These are phyloP conservation scores for Amanita rubescens DNA, from an alignment of 768 basidiomycete genomes.

Conservation along the genomic window DNA sequence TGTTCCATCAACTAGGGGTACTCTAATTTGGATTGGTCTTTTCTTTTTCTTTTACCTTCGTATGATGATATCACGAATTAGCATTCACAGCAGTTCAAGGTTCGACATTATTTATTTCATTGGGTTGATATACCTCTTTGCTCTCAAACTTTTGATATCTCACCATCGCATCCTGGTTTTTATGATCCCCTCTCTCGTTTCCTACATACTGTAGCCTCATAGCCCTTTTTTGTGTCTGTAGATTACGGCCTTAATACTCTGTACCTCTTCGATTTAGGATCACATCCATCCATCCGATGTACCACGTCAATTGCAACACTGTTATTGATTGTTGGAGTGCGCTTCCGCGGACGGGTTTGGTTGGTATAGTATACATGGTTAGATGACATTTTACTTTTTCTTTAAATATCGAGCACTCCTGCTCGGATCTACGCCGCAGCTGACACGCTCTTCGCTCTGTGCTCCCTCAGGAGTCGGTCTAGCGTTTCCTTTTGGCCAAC, in stretches of 20 bases:
- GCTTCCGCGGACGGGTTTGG: background rate
- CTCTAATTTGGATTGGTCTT: constrained; percentile 17
- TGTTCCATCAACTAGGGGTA: constrained; percentile 68
- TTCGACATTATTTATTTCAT: constrained; percentile 1
- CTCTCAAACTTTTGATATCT: constrained; percentile 2
- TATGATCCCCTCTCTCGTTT: background rate
- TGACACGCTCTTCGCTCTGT: constrained; percentile 37
- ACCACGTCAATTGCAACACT: background rate
- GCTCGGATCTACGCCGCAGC: constrained; percentile 9
- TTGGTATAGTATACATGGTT: constrained; percentile 6
- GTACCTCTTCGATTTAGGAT: background rate
- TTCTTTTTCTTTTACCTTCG: background rate
- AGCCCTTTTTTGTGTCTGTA: background rate
- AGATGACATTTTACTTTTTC: constrained; percentile 4
- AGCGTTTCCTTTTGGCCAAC: constrained; percentile 93
- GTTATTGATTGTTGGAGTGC: background rate
- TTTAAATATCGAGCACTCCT: background rate
- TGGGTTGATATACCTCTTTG: background rate
- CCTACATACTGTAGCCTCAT: constrained; percentile 1
- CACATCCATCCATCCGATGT: background rate
- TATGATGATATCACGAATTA: constrained; percentile 2
- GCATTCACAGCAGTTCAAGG: background rate
- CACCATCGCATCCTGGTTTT: background rate
- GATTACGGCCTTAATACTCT: background rate
- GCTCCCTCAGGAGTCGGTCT: constrained; percentile 77